Conservation (phyloP, 495 filamentous ascomycete genomes). For the Apiosordaria backusii region DNA sequence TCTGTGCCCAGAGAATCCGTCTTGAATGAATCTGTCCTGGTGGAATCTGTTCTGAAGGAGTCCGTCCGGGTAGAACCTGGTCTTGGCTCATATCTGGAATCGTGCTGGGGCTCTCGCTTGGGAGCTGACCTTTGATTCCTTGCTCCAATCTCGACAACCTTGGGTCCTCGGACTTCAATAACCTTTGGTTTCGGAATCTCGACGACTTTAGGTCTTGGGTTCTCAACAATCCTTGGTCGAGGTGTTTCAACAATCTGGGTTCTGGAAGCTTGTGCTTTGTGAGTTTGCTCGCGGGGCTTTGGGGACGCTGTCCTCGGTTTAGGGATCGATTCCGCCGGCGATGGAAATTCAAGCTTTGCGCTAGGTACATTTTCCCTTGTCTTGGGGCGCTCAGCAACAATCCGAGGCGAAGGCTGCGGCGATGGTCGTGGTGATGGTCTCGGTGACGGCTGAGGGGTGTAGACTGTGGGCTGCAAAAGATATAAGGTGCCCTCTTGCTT, state of each 20-base stretch:
- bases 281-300: background rate
- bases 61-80: background rate
- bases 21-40: background rate
- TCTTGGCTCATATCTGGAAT: background rate
- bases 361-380: slow-evolving; percentile 2
- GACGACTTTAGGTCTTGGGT: background rate
- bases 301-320: slow-evolving; percentile 1
- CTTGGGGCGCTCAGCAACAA: slow-evolving; percentile 21
- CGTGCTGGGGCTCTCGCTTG: background rate
- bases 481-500: slow-evolving; percentile 38
- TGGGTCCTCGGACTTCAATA: slow-evolving; percentile 12
- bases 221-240: slow-evolving; percentile 11
- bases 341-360: background rate
- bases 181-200: slow-evolving; percentile 10
- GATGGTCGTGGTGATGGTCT: slow-evolving; percentile 48
- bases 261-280: background rate
- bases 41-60: background rate
- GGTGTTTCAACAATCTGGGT: slow-evolving; percentile 1
- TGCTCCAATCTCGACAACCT: slow-evolving; percentile 27
- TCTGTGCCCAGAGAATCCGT: background rate
- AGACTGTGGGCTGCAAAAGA: slow-evolving; percentile 51
- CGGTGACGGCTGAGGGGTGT: slow-evolving; percentile 49
- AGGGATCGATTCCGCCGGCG: background rate
- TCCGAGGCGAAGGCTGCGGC: slow-evolving; percentile 44
- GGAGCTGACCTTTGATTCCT: slow-evolving; percentile 10